Percentiles rank a stretch among this genome's conserved stretches.
Conservation (phyloP, 805 yeast genomes). For the Torulaspora microellipsoides region DNA sequence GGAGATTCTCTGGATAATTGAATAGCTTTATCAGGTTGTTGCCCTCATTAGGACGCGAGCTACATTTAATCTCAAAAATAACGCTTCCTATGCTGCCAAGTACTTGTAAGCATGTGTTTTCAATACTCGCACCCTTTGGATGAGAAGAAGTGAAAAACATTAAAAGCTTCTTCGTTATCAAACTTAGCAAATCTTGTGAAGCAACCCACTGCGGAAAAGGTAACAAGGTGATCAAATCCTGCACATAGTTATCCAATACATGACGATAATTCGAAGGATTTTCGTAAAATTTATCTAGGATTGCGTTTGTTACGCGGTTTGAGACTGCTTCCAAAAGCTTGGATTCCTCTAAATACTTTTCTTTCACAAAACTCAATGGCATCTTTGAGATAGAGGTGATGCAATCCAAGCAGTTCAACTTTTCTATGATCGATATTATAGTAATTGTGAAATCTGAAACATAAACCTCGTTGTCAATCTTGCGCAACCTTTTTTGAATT, state of each 20-base stretch:
- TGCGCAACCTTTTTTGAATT: conserved; percentile 23
- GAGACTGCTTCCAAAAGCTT: conserved; percentile 8
- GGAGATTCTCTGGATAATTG: conserved; percentile 24
- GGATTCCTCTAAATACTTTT: background rate
- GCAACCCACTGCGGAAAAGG: conserved; percentile 59
- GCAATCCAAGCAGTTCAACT: conserved; percentile 16
- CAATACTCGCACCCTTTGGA: conserved; percentile 39
- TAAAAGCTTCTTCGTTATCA: conserved; percentile 44
- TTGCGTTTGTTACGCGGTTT: conserved; percentile 26
- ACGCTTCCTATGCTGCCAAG: conserved; percentile 57
- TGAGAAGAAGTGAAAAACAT: conserved; percentile 36
- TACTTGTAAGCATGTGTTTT: conserved; percentile 52
- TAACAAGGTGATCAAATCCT: conserved; percentile 51
- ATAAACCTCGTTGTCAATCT: conserved; percentile 13
- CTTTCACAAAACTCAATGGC: background rate
- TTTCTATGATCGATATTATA: conserved; percentile 25
- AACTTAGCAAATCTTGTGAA: conserved; percentile 45
- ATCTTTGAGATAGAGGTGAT: background rate
- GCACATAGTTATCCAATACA: conserved; percentile 48
- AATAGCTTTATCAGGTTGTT: conserved; percentile 22
- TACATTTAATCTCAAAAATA: conserved; percentile 35
- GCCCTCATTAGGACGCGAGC: conserved; percentile 14
- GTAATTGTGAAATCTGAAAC: conserved; percentile 30
- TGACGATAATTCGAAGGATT: conserved; percentile 34
- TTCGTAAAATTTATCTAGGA: conserved; percentile 21